Conservation (phyloP, 1,284 basidiomycete species). For the Cerrena zonata region DNA sequence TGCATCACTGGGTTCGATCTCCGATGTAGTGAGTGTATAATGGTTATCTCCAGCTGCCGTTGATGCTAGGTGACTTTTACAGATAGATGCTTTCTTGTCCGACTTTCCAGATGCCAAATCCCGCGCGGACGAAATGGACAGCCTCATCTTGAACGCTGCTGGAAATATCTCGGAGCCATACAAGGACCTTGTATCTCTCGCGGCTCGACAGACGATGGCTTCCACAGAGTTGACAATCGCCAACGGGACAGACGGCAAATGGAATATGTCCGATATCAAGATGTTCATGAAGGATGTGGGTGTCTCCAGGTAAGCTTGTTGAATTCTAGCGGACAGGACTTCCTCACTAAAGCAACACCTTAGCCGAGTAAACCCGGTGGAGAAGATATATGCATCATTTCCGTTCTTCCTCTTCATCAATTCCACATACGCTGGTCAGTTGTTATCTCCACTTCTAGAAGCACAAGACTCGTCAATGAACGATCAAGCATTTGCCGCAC, state of each 20-base stretch:
- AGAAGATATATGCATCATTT: constrained; percentile 42
- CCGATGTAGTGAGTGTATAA: constrained; percentile 16
- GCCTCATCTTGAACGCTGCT: constrained; percentile 19
- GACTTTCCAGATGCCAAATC: constrained; percentile 20
- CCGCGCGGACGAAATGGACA: constrained; percentile 22
- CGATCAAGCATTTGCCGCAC: constrained; percentile 30
- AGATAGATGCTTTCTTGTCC: constrained; percentile 25
- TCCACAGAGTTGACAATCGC: constrained; percentile 34
- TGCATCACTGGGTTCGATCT: constrained; percentile 14
- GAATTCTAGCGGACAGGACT: no score
- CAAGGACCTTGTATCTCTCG: constrained; percentile 35
- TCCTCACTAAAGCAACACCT: constrained; percentile 5
- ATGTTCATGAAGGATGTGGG: constrained; percentile 40
- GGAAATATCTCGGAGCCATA: constrained; percentile 28
- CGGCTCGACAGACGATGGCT: constrained; percentile 37
- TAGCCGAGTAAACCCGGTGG: constrained; percentile 39
- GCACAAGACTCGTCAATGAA: constrained; percentile 30
- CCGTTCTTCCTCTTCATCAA: constrained; percentile 45
- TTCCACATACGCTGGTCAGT: constrained; percentile 32
- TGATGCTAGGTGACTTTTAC: background rate
- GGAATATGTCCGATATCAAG: constrained; percentile 36
- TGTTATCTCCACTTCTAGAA: constrained; percentile 41
- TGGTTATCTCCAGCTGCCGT: background rate
- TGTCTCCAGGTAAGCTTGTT: constrained; percentile 9
- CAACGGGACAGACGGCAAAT: constrained; percentile 27